Evolutionary conservation across 179 eudicot species (phyloP).

Genomic region (Sideroxylon spinosum): DNA sequence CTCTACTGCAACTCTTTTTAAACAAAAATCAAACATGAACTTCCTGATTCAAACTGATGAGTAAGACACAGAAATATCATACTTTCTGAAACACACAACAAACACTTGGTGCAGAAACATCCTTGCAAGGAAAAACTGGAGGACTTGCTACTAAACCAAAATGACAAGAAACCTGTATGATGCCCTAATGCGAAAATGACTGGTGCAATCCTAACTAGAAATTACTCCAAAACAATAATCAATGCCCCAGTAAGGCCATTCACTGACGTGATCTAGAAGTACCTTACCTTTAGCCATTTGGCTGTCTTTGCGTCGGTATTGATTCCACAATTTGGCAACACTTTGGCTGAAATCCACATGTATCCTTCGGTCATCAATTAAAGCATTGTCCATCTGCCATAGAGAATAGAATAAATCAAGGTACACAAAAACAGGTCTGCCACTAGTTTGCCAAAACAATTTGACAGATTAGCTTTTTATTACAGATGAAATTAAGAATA

Average conservation of each 20-base stretch:
- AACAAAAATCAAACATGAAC: not conserved
- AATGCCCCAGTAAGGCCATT: slow-evolving; percentile 1
- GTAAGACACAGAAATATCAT: not conserved
- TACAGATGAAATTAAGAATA: not conserved
- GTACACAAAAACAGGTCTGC: slow-evolving; percentile 6
- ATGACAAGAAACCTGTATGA: not conserved
- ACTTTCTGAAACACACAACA: not conserved
- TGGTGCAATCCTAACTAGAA: not conserved
- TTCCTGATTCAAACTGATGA: not conserved
- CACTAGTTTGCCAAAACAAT: not conserved
- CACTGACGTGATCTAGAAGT: not conserved
- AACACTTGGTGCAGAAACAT: not conserved
- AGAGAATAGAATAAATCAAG: slow-evolving; percentile 10
- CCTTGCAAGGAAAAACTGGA: not conserved
- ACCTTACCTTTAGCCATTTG: slow-evolving; percentile 40
- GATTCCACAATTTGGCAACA: slow-evolving; percentile 90
- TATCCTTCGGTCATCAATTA: slow-evolving; percentile 93
- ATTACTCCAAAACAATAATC: not conserved
- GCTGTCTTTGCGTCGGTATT: slow-evolving; percentile 64
- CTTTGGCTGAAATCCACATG: slow-evolving; percentile 98
- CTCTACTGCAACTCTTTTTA: no score
- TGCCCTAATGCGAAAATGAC: not conserved
- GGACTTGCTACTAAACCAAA: not conserved
- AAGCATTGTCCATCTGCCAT: slow-evolving; percentile 90
- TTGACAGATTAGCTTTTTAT: not conserved